Base-by-base conservation (phyloP, 2,329 filamentous ascomycete species). In the Paracorniculantispora psalliotae region DNA sequence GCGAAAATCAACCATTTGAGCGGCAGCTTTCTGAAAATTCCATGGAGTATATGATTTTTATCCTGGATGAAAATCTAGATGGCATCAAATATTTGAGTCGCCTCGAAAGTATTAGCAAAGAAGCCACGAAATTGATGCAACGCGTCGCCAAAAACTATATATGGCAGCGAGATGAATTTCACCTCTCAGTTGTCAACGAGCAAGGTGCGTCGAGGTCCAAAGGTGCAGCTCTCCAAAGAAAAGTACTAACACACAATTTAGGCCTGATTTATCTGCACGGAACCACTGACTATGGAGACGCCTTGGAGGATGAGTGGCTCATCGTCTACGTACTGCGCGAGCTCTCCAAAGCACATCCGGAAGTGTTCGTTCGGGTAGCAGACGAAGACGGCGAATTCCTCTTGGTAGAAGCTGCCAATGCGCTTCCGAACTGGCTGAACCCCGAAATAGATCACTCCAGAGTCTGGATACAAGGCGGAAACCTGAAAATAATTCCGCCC, bases 311-410 rank as follows among this genome's bases (percentile, higher is more conserved):
- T 67, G 96, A 99, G 76, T 99, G 94, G 96, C 82, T 97, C 6
- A 87, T 97, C 61, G 92, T 97, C 21, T 96, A 92, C 74, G 77
- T 97, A 5, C 79, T 99, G 30, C 85, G 90, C 47, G 88, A 96
- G 73, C 76, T 97, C 65, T 92, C 88, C 65, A 89, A 81, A 65
- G 79, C 82, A 39, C 90, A 90, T 66, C 78, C 84, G 4, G 80
- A 88, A 61, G 78, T 92, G 8, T 99, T 93, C 92, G 83, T 92
- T 49, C 86, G 90, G 51, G 81, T 96, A 4, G 86, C 84, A 61
- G 94, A 99, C 71, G 88, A 86, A 51, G 94, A 97, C 73, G 96
- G 96, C 66, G 92, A 99, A 70, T 99, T 99, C 67, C 81, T 99
- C 52, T 84, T 99, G 19, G 88, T 97, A 59, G 94, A 99, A 76